Percentiles rank a stretch among this genome's conserved stretches.
phyloP scores from a whole-genome alignment of 2,329 filamentous ascomycete species.

The Phaeosphaeria sp. region DNA sequence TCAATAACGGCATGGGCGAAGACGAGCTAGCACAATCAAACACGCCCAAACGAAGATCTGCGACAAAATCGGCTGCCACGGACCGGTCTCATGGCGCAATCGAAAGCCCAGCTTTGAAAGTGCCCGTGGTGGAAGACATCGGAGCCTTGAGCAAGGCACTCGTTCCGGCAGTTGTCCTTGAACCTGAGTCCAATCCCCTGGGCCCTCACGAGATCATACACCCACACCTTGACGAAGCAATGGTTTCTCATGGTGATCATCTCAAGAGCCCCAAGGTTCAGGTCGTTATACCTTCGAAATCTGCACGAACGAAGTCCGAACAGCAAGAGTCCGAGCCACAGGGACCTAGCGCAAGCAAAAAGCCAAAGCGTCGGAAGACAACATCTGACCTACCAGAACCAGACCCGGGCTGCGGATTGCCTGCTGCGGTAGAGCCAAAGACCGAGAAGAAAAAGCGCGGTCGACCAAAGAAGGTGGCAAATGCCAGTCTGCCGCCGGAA shows the following conservation, averaged over 20 bases:
- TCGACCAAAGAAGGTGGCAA: constrained; percentile 36
- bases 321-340: neutral
- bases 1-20: constrained; percentile 30
- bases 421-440: constrained; percentile 1
- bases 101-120: neutral
- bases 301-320: constrained; percentile 7
- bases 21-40: constrained; percentile 38
- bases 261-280: constrained; percentile 29
- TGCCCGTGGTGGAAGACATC: neutral
- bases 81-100: neutral
- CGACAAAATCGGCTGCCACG: neutral
- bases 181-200: neutral
- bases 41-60: constrained; percentile 14
- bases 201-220: neutral
- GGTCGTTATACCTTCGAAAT: constrained; percentile 30
- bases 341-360: constrained; percentile 10
- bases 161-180: neutral
- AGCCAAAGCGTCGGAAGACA: constrained; percentile 32
- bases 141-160: neutral
- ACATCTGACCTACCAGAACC: constrained; percentile 20
- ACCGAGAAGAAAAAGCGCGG: constrained; percentile 40
- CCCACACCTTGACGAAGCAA: neutral
- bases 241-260: neutral
- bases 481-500: constrained; percentile 4
- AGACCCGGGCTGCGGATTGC: neutral